A percentile compares a stretch with the other conserved stretches of the same genome.
phyloP scores from a whole-genome alignment of 2,329 filamentous ascomycete species.

The Colletotrichum sp. region DNA sequence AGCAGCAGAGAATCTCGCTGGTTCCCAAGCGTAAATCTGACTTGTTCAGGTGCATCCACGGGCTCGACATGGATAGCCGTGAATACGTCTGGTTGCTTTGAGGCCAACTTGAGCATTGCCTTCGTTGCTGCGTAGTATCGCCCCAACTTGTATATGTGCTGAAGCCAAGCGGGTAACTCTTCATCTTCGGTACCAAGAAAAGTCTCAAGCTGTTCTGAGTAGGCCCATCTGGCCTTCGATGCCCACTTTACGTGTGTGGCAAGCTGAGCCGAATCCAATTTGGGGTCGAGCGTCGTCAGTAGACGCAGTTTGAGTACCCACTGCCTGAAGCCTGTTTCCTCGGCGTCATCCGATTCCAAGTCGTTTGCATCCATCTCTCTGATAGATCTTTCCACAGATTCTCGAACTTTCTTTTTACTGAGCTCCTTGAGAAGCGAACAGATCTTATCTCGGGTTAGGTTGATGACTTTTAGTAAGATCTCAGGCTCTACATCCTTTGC shows the following conservation, averaged over 20 bases:
- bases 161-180: neutral
- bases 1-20: neutral
- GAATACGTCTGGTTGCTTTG: constrained; percentile 27
- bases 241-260: constrained; percentile 26
- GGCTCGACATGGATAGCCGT: constrained; percentile 20
- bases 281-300: neutral
- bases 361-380: neutral
- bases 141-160: constrained; percentile 27
- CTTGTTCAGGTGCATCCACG: neutral
- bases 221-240: constrained; percentile 27
- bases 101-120: constrained; percentile 31
- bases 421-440: neutral
- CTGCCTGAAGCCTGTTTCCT: neutral
- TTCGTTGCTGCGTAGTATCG: constrained; percentile 30
- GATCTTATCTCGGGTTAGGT: neutral
- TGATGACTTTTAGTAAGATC: neutral
- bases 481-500: neutral
- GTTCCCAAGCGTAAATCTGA: neutral
- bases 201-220: constrained; percentile 24
- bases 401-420: neutral
- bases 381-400: neutral
- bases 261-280: neutral
- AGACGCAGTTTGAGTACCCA: neutral
- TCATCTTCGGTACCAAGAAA: constrained; percentile 20
- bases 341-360: neutral